Percentiles rank a stretch among this genome's conserved stretches.
Conservation (phyloP, 108 stramenopile species). For the Cyclotella atomus region DNA sequence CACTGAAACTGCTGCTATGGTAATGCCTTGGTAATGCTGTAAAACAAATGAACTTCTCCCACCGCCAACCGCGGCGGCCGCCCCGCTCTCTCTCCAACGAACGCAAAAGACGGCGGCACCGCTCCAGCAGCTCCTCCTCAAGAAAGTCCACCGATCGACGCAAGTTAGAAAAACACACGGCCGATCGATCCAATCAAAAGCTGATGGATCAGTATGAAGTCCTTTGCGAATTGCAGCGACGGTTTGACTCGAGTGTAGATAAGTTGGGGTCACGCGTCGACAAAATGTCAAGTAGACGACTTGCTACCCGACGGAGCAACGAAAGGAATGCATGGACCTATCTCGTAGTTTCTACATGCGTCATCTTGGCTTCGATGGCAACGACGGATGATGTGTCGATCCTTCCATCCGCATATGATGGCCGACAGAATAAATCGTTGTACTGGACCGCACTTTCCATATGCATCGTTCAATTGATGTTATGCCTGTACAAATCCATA, state of each 20-base stretch:
- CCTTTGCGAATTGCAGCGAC: neutral
- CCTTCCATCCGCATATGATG: neutral
- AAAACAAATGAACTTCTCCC: too few species aligned
- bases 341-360: neutral
- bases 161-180: neutral
- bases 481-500: neutral
- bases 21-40: too few species aligned
- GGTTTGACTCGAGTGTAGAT: neutral
- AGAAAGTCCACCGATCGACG: too few species aligned
- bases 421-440: neutral
- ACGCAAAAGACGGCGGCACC: too few species aligned
- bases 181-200: neutral
- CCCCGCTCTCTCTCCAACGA: too few species aligned
- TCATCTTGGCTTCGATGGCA: slow-evolving; percentile 5
- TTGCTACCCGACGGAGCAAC: neutral
- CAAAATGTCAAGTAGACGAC: neutral
- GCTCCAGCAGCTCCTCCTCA: too few species aligned
- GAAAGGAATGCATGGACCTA: neutral
- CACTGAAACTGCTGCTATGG: too few species aligned
- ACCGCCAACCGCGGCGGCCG: too few species aligned
- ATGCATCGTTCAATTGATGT: slow-evolving; percentile 6
- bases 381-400: neutral
- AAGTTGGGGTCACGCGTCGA: neutral
- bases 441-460: neutral
- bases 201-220: neutral